Evolutionary conservation across 2,329 filamentous ascomycete species (phyloP), one percentile per base, ranked within the genome.

Genomic region (Penicillium sp.): DNA sequence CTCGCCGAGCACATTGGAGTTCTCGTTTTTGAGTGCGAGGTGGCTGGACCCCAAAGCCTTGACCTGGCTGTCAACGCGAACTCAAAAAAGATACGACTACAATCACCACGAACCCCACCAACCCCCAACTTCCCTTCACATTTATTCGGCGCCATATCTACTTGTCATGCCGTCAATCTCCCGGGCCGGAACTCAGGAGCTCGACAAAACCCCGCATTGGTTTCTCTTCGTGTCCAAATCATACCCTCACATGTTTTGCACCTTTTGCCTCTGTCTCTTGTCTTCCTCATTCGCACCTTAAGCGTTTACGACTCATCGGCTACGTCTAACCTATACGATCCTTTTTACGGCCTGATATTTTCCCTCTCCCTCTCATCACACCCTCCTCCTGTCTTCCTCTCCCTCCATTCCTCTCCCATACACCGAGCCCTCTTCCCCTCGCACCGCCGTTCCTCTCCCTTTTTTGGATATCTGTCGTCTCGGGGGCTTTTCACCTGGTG

Each of bases 11-110:
- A 43, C 39, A 43, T 26, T 42, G 42, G 46, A 49, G 37, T 48
- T 37, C 37, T 40, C 29, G n/a, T 52, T 56, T 54, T 55, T 55
- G 56, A 60, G 53, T 55, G 53, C 46, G 51, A 60, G 24, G 62
- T 61, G 64, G 64, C 64, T 66, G 63, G 64, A 58, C 64, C 64
- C 58, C 45, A 43, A 59, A 56, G 55, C 50, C 52, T 66, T 64
- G 64, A 66, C 63, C 63, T 62, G 64, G 61, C 52, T 66, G 63
- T 66, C 64, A 66, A 66, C 56, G 59, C 51, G 46, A 45, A 62
- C 57, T 61, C 54, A 55, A 48, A 58, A 54, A 42, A 14, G 23
- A 14, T 14, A 48, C 48, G 29, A 54, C 37, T 42, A 54, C 55
- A 45, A 21, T 10, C 34, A 37, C 19, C 8, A 37, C 16, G 10